Conservation (phyloP, 202 grass and related monocot genomes). For the Cymbopogon flexuosus region DNA sequence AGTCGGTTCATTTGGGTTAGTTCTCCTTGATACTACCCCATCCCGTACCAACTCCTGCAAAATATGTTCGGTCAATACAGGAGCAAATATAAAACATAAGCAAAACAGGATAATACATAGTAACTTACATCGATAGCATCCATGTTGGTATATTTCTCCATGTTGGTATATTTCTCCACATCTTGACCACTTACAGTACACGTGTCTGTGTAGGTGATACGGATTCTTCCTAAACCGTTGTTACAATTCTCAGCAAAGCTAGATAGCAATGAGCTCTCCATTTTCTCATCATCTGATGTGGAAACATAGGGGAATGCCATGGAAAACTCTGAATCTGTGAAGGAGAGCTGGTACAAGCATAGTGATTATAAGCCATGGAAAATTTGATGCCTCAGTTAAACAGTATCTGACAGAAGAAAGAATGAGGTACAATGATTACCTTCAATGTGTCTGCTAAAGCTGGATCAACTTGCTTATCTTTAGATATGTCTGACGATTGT, state of each 20-base stretch:
- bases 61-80: slow-evolving; percentile 7
- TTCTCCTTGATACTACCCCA: not conserved
- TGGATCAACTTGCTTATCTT: slow-evolving; percentile 55
- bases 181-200: too few relatives aligned
- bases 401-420: not conserved
- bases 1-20: slow-evolving; percentile 36
- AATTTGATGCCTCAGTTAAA: slow-evolving; percentile 15
- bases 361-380: slow-evolving; percentile 5
- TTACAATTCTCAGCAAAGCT: too few relatives aligned
- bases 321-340: too few relatives aligned
- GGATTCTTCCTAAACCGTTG: too few relatives aligned
- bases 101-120: not conserved
- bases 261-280: too few relatives aligned
- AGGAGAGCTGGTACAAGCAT: slow-evolving; percentile 44
- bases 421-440: slow-evolving; percentile 34
- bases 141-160: not conserved
- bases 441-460: slow-evolving; percentile 64
- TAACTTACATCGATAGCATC: slow-evolving; percentile 47
- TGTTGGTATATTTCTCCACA: not conserved
- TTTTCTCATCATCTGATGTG: too few relatives aligned
- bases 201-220: too few relatives aligned
- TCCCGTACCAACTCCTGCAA: slow-evolving; percentile 39
- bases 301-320: too few relatives aligned
- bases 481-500: slow-evolving; percentile 78
- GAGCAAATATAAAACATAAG: not conserved